phyloP scores from a whole-genome alignment of 139 green algal genomes.

The Chlorella sp. region DNA sequence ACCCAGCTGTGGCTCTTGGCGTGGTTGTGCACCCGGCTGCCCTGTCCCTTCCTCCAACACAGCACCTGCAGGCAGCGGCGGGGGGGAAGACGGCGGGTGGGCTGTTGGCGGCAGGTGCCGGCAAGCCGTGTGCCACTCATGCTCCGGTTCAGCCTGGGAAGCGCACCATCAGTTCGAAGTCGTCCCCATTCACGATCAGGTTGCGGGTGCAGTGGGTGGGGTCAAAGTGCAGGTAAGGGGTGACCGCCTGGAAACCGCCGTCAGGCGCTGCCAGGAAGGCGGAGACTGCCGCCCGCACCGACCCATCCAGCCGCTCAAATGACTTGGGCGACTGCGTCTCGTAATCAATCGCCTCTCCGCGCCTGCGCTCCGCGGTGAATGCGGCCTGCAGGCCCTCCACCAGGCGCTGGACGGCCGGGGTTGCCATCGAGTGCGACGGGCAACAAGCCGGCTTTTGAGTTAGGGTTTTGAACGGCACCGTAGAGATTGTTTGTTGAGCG shows the following conservation, averaged over 20 bases:
- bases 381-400: neutral
- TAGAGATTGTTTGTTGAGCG: too few relatives aligned
- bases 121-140: neutral
- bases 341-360: neutral
- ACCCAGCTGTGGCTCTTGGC: constrained; percentile 40
- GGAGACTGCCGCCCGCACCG: neutral
- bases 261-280: neutral
- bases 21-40: constrained; percentile 51
- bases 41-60: constrained; percentile 44
- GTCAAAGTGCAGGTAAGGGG: too few relatives aligned
- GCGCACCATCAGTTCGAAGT: constrained; percentile 48
- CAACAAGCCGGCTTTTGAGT: too few relatives aligned
- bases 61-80: constrained; percentile 21
- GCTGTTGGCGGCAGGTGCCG: neutral
- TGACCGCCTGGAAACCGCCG: neutral
- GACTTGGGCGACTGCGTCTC: neutral
- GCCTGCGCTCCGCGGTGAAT: neutral
- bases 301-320: neutral
- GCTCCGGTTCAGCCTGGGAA: neutral
- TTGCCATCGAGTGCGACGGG: too few relatives aligned
- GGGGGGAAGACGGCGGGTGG: neutral
- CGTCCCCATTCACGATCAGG: constrained; percentile 35
- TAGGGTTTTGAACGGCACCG: too few relatives aligned
- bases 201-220: constrained; percentile 34
- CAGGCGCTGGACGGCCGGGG: neutral